Evolutionary conservation across 2,329 filamentous ascomycete species (phyloP).

Genomic region (Pseudogymnoascus sp.): DNA sequence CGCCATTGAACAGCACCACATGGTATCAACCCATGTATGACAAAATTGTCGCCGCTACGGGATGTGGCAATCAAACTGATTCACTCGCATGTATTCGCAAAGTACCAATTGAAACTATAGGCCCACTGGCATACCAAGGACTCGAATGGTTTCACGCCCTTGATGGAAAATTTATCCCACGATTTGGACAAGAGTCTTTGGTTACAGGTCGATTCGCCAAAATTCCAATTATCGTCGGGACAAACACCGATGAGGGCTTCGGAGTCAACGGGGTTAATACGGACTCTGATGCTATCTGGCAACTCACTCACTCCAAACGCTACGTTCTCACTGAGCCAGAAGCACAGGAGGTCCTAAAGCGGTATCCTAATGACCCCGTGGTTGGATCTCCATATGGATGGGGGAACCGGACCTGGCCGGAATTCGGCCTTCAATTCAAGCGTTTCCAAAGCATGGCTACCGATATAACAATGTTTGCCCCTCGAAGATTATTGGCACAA

Average conservation of each 20-base stretch:
- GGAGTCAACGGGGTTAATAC: slow-evolving; percentile 41
- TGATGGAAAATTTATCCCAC: slow-evolving; percentile 20
- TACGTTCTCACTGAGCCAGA: slow-evolving; percentile 18
- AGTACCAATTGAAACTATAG: slow-evolving; percentile 16
- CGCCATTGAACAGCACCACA: slow-evolving; percentile 19
- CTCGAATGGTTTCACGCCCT: slow-evolving; percentile 32
- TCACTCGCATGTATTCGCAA: slow-evolving; percentile 24
- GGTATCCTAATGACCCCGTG: not conserved
- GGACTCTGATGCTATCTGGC: slow-evolving; percentile 37
- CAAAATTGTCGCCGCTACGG: slow-evolving; percentile 27
- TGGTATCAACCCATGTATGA: slow-evolving; percentile 31
- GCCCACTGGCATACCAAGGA: slow-evolving; percentile 28
- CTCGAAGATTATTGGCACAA: not conserved
- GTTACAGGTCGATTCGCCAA: slow-evolving; percentile 28
- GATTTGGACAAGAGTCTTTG: not conserved
- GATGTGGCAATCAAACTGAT: slow-evolving; percentile 20
- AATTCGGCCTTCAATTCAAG: slow-evolving; percentile 15
- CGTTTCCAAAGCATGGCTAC: slow-evolving; percentile 1
- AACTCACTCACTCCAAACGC: not conserved
- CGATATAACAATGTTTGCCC: not conserved
- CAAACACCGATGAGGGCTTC: slow-evolving; percentile 30
- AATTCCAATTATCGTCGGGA: slow-evolving; percentile 37
- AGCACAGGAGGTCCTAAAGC: slow-evolving; percentile 32
- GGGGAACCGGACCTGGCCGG: not conserved
- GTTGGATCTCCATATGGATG: slow-evolving; percentile 9